phyloP scores from a whole-genome alignment of 2,329 filamentous ascomycete species.

The Colletotrichum sp. region DNA sequence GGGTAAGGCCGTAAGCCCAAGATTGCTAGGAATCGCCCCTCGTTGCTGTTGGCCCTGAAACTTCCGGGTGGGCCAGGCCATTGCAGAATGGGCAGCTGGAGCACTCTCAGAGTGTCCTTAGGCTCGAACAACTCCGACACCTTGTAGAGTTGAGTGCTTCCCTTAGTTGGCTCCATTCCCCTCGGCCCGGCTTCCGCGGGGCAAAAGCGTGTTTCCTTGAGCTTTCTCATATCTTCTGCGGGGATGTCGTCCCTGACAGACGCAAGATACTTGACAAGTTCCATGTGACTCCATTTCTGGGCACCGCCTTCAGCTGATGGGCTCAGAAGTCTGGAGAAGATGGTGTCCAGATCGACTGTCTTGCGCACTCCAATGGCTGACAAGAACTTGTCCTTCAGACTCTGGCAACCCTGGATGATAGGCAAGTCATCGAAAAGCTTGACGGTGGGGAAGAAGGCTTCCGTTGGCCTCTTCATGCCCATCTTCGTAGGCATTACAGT shows the following conservation, averaged over 20 bases:
- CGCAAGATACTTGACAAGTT: constrained; percentile 91
- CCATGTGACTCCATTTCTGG: constrained; percentile 87
- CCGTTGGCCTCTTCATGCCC: constrained; percentile 84
- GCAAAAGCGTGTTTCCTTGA: constrained; percentile 81
- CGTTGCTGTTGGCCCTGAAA: constrained; percentile 67
- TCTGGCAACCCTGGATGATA: constrained; percentile 74
- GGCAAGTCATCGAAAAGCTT: constrained; percentile 95
- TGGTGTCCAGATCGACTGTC: constrained; percentile 91
- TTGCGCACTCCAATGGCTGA: constrained; percentile 86
- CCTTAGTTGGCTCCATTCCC: constrained; percentile 58
- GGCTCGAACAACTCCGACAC: constrained; percentile 85
- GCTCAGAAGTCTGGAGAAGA: constrained; percentile 84
- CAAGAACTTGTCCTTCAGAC: constrained; percentile 91
- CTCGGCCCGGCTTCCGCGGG: constrained; percentile 72
- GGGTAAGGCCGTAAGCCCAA: constrained; percentile 80
- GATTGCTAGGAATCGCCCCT: constrained; percentile 74
- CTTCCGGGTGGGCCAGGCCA: constrained; percentile 75
- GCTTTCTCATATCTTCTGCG: constrained; percentile 75
- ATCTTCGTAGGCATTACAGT: constrained; percentile 88
- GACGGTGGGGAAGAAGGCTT: constrained; percentile 93
- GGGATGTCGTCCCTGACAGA: constrained; percentile 93
- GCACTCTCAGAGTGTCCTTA: constrained; percentile 68
- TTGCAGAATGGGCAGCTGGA: constrained; percentile 78
- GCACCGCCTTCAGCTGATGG: constrained; percentile 57
- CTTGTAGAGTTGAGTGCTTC: constrained; percentile 64